Evolutionary conservation across 768 basidiomycete genomes (phyloP).

Genomic region (Suillus ampliporus): DNA sequence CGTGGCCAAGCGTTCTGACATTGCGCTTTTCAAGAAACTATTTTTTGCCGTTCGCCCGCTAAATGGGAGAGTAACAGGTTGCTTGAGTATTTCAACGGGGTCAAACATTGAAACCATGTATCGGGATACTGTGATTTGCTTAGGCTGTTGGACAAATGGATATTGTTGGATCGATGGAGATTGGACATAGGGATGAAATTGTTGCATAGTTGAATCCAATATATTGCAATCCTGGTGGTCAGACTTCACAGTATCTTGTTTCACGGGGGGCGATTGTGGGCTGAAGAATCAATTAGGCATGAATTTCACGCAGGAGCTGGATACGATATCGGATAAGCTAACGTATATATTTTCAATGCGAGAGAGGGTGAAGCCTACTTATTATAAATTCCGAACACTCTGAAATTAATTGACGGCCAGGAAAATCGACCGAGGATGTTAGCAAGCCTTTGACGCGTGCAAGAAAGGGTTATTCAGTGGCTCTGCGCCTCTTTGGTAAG

Average conservation of each 20-base stretch:
- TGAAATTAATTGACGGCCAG: background rate
- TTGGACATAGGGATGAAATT: background rate
- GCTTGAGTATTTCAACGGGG: slow-evolving; percentile 25
- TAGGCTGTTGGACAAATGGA: background rate
- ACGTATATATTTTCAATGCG: background rate
- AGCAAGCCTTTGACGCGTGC: slow-evolving; percentile 1
- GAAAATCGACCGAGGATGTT: slow-evolving; percentile 1
- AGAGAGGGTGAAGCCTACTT: background rate
- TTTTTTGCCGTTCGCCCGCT: slow-evolving; percentile 37
- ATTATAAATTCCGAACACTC: background rate
- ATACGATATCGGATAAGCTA: background rate
- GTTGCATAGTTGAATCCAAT: slow-evolving; percentile 3
- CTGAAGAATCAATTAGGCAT: background rate
- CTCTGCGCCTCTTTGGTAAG: background rate
- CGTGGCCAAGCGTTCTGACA: slow-evolving; percentile 42
- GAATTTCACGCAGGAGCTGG: background rate
- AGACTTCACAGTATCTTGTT: background rate
- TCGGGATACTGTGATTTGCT: background rate
- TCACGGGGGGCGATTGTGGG: background rate
- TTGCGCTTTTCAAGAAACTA: slow-evolving; percentile 40
- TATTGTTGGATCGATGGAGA: background rate
- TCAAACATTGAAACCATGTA: slow-evolving; percentile 21
- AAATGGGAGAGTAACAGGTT: slow-evolving; percentile 35
- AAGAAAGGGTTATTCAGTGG: background rate
- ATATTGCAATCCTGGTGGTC: slow-evolving; percentile 2